These are phyloP conservation scores for Leccinum griseonigrum DNA, from an alignment of 1,284 basidiomycete genomes.

Conservation along the genomic window DNA sequence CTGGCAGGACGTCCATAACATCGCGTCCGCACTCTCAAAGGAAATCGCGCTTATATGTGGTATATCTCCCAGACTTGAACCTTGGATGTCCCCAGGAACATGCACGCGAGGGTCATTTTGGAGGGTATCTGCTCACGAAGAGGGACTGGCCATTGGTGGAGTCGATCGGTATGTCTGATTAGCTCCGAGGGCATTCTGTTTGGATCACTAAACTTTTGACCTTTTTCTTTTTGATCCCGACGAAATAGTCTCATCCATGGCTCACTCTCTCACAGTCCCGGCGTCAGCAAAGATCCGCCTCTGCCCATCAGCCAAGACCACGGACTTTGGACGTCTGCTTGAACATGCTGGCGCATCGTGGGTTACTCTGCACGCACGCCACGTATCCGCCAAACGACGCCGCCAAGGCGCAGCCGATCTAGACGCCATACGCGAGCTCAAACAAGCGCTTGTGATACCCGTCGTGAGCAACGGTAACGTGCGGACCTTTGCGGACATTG, in stretches of 20 bases:
- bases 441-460: constrained; percentile 48
- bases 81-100: constrained; percentile 71
- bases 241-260: constrained; percentile 51
- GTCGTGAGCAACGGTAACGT: constrained; percentile 81
- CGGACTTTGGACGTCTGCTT: constrained; percentile 53
- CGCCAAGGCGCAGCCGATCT: constrained; percentile 70
- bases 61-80: constrained; percentile 45
- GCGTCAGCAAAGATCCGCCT: constrained; percentile 64
- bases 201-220: background rate
- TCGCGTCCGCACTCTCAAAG: constrained; percentile 10
- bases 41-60: constrained; percentile 3
- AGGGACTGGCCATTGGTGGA: constrained; percentile 70
- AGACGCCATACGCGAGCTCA: constrained; percentile 52
- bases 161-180: constrained; percentile 46
- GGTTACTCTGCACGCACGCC: constrained; percentile 70
- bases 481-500: constrained; percentile 53
- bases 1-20: constrained; percentile 14
- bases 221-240: background rate
- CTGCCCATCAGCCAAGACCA: constrained; percentile 48
- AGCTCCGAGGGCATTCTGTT: background rate
- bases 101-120: constrained; percentile 65
- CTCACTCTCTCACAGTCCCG: constrained; percentile 56
- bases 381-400: constrained; percentile 62
- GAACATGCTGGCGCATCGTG: constrained; percentile 62
- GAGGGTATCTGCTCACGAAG: constrained; percentile 68